phyloP scores from a whole-genome alignment of 495 filamentous ascomycete species.

The Aspergillus conjunctus region DNA sequence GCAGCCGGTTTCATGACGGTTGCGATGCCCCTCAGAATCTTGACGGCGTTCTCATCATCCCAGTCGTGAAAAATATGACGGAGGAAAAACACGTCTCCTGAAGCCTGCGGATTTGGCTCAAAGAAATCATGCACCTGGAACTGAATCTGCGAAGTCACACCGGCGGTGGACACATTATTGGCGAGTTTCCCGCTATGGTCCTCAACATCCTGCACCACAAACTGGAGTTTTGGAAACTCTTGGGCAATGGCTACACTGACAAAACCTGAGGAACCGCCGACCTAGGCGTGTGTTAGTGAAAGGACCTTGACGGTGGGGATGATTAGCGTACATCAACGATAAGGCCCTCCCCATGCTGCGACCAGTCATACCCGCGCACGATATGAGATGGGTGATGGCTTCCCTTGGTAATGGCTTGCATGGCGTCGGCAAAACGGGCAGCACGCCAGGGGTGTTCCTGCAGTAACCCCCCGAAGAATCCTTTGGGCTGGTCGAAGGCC shows the following conservation, averaged over 20 bases:
- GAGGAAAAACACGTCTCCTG: slow-evolving; percentile 9
- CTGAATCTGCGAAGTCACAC: neutral
- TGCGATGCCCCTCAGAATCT: slow-evolving; percentile 4
- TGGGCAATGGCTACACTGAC: slow-evolving; percentile 2
- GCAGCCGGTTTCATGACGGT: slow-evolving; percentile 6
- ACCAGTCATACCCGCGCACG: slow-evolving; percentile 6
- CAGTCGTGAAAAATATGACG: slow-evolving; percentile 13
- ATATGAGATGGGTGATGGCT: slow-evolving; percentile 7
- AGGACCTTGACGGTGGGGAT: neutral
- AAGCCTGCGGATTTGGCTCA: neutral
- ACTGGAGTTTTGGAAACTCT: neutral
- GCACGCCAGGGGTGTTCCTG: slow-evolving; percentile 5
- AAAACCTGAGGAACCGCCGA: slow-evolving; percentile 11
- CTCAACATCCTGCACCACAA: slow-evolving; percentile 11
- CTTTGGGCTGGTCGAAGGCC: slow-evolving; percentile 7
- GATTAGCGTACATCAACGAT: slow-evolving; percentile 5
- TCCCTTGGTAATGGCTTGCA: slow-evolving; percentile 9
- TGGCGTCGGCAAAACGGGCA: neutral
- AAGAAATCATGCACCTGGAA: slow-evolving; percentile 13
- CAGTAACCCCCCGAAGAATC: slow-evolving; percentile 1
- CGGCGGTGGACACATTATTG: neutral
- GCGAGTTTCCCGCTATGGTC: neutral
- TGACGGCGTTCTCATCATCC: neutral
- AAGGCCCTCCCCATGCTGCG: slow-evolving; percentile 1
- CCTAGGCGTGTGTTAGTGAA: neutral